Base-by-base conservation (phyloP, 768 basidiomycete species). In the Kwoniella bestiolae region DNA sequence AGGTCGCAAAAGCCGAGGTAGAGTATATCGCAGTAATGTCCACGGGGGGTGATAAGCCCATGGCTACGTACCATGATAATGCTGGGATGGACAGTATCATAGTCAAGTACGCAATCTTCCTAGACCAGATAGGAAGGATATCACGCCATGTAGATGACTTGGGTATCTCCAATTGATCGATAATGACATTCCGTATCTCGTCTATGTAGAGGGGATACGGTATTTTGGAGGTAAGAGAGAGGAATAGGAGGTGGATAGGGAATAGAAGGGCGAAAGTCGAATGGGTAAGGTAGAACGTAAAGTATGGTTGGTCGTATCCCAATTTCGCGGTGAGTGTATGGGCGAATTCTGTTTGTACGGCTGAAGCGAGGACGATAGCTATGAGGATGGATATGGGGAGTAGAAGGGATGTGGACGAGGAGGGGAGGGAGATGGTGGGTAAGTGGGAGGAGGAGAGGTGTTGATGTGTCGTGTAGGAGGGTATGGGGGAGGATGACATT, bases 1-100 rank as follows among this genome's bases (percentile, higher is more conserved):
- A 98, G 5, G 91, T 90, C 80, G 92, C 94, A 83, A 97, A 94
- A 0, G 91, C 89, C 73, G 90, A 91, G 7, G 90, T 88, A 76
- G 95, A 94, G 88, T 91, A 92, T 28, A 93, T 86, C 0, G 83
- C 80, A 32, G 92, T 94, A 28, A 94, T 87, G 80, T 94, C 91
- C 70, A 88, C 89, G 28, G 92, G 84, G 25, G 92, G 92, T 67
- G 28, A 62, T 25, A 58, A 58, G 31, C 53, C 23, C 56, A 71
- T 67, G 31, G 64, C 51, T 51, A 78, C 50, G 60, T 73, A 80
- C 77, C 75, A 78, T 11, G 59, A 67, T 41, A 79, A 52, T 26
- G 75, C 70, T 7, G 80, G 78, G n/a, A 79, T 62, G 32, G 69
- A 69, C 16, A 80, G 61, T 26, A 80, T 62, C 31, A 75, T 31